Evolutionary conservation across 2,329 filamentous ascomycete genomes (phyloP).

Genomic region (Lachnum nothofagi): DNA sequence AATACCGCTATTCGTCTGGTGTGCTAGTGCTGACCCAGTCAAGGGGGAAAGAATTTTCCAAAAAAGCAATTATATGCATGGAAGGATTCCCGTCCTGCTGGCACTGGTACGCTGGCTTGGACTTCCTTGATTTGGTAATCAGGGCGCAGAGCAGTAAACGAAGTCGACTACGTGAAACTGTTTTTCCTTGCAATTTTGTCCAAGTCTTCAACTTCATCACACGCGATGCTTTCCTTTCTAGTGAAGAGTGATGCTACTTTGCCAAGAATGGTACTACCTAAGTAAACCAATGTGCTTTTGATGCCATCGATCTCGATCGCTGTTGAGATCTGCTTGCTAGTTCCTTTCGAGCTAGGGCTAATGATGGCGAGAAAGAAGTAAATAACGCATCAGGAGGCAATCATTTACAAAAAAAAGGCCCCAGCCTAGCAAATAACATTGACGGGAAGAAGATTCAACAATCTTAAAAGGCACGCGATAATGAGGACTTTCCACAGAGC

Average conservation of each 20-base stretch:
- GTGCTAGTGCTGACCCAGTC: not conserved
- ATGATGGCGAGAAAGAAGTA: too few relatives aligned
- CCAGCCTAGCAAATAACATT: too few relatives aligned
- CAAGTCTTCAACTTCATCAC: not conserved
- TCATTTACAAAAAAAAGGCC: too few relatives aligned
- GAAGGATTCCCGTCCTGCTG: not conserved
- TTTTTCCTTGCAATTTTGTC: not conserved
- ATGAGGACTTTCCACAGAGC: not conserved
- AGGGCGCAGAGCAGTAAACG: too few relatives aligned
- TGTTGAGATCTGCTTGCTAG: too few relatives aligned
- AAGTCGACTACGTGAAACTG: not conserved
- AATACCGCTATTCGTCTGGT: not conserved
- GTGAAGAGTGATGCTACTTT: not conserved
- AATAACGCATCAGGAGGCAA: too few relatives aligned
- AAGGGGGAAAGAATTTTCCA: constrained; percentile 5
- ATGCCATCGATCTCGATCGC: too few relatives aligned
- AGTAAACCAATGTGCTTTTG: too few relatives aligned
- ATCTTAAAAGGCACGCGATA: too few relatives aligned
- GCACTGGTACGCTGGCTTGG: not conserved
- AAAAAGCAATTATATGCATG: constrained; percentile 8
- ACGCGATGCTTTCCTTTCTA: not conserved
- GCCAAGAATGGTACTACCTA: not conserved
- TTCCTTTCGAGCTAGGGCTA: too few relatives aligned
- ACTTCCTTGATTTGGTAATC: not conserved
- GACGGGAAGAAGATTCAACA: too few relatives aligned